phyloP scores from a whole-genome alignment of 345 rosid species.

The Lepidium sativum region DNA sequence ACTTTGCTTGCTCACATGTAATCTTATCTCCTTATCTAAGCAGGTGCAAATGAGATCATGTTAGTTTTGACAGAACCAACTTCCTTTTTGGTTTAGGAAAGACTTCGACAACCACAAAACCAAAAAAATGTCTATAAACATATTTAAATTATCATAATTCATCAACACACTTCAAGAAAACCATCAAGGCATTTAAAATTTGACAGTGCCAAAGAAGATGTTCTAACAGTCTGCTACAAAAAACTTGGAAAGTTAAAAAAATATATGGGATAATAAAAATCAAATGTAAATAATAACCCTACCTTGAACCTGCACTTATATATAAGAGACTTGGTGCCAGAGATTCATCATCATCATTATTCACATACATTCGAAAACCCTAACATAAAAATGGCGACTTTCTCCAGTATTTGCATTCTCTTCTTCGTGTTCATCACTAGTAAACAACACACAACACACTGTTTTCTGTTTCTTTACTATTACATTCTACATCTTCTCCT shows the following conservation, averaged over 20 bases:
- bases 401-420: slow-evolving; percentile 6
- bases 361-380: background rate
- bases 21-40: slow-evolving; percentile 18
- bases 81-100: background rate
- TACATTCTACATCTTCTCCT: background rate
- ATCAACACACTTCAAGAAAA: background rate
- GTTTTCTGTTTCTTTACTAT: background rate
- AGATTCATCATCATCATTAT: background rate
- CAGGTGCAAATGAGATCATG: slow-evolving; percentile 20
- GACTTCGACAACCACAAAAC: background rate
- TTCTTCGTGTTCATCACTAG: slow-evolving; percentile 14
- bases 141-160: background rate
- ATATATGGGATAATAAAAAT: too few species aligned
- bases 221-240: background rate
- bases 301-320: too few species aligned
- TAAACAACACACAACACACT: background rate
- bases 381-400: background rate
- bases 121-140: too few species aligned
- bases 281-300: too few species aligned
- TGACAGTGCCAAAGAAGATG: background rate
- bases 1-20: background rate
- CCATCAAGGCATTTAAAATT: background rate
- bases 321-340: background rate
- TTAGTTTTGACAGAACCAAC: slow-evolving; percentile 10
- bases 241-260: too few species aligned